phyloP scores from a whole-genome alignment of 2,329 filamentous ascomycete genomes.

The Biscogniauxia marginata region DNA sequence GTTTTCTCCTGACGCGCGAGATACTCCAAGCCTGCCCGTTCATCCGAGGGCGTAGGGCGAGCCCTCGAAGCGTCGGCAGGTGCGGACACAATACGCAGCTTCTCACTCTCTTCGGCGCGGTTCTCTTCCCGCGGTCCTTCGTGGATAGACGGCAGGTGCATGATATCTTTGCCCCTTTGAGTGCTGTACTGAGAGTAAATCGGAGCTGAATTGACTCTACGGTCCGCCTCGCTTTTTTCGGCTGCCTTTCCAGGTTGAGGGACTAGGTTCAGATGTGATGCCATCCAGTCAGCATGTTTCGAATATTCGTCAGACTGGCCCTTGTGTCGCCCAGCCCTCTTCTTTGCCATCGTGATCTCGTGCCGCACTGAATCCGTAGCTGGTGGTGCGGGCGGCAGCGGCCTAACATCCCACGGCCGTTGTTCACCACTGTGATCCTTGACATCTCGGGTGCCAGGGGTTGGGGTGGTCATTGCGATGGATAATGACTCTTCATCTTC shows the following conservation, averaged over 20 bases:
- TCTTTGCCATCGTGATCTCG: constrained; percentile 24
- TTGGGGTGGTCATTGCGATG: constrained; percentile 13
- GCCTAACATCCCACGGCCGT: constrained; percentile 45
- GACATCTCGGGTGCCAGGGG: constrained; percentile 5
- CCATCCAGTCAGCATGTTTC: constrained; percentile 13
- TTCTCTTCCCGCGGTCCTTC: constrained; percentile 35
- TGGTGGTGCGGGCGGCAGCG: constrained; percentile 50
- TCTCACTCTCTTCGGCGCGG: constrained; percentile 26
- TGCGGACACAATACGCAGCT: constrained; percentile 47
- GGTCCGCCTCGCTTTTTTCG: constrained; percentile 34
- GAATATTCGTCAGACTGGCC: constrained; percentile 6
- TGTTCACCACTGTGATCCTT: constrained; percentile 9
- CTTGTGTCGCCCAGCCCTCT: constrained; percentile 8
- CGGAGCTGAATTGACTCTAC: constrained; percentile 52
- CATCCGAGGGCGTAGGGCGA: constrained; percentile 19
- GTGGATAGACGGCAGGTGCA: constrained; percentile 48
- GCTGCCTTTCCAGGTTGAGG: constrained; percentile 8
- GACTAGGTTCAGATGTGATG: constrained; percentile 18
- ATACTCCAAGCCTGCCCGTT: constrained; percentile 43
- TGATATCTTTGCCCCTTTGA: constrained; percentile 34
- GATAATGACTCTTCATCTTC: constrained; percentile 6
- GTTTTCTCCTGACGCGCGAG: constrained; percentile 48
- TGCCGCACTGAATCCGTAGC: constrained; percentile 28
- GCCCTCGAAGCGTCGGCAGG: constrained; percentile 30
- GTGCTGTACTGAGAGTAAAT: constrained; percentile 42